Evolutionary conservation across 2,329 filamentous ascomycete species (phyloP), one percentile per base, ranked within the genome.

Genomic region (Alternaria solani): DNA sequence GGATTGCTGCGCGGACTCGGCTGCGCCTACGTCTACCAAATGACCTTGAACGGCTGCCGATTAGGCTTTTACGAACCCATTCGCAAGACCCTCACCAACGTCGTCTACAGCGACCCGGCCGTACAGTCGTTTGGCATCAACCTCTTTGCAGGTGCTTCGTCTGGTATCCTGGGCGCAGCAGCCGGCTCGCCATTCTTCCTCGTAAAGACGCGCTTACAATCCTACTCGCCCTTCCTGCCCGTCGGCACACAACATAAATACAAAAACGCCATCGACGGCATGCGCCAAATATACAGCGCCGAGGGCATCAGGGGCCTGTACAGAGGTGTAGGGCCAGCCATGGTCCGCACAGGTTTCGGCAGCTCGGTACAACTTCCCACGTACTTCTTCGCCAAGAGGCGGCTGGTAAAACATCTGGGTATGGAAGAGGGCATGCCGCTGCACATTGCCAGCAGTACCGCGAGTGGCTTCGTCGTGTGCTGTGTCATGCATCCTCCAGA

Each of bases 401-500:
- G 91, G 70, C 82, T 99, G 69, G 86, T 92, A 60, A 89, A 86
- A 73, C 93, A 97, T 75, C 80, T 94, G 55, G 93, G 89, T 46
- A 93, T 98, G 90, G 84, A 95, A 74, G 95, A 99, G 75, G 94
- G 95, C 2, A 91, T 93, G 38, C 89, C 91, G 44, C 82, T 99
- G 73, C 95, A 99, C 78, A 83, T 99, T 67, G 86, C 92, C 38
- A 96, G 93, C 78, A 97, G 93, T 71, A 89, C 94, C 5, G 89
- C 88, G 38, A 97, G 93, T 73, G 95, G 95, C 0, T 97, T 99
- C 73, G 95, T 97, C 12, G 95, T 99, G 18, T 99, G 95, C 82
- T 92, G 92, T 70, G 89, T 98, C 65, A 99, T 99, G 95, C 95
- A 99, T 75, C 95, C 95, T 55, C 95, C 95, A 87, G 95, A 99